Conservation (phyloP, 1,139 yeast genomes). For the Hemisphaericaspora xylanilytica region DNA sequence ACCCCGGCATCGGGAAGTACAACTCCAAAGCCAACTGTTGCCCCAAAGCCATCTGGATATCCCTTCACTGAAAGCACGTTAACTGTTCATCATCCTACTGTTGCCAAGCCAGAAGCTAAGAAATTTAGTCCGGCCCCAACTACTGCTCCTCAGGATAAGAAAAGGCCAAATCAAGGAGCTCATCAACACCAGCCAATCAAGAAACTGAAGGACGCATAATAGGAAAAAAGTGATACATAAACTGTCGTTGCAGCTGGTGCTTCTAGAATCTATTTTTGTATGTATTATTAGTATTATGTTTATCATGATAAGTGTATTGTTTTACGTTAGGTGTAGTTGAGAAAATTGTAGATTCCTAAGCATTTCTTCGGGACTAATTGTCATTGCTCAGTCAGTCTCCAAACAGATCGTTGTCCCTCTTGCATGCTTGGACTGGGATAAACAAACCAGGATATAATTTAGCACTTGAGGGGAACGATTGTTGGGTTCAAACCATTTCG, state of each 20-base stretch:
- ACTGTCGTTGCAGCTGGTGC: neutral
- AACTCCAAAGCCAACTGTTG: slow-evolving; percentile 4
- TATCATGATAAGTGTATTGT: neutral
- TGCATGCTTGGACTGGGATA: too few species aligned
- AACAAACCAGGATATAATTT: too few species aligned
- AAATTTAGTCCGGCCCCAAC: slow-evolving; percentile 11
- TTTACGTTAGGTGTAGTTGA: too few species aligned
- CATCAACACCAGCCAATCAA: slow-evolving; percentile 18
- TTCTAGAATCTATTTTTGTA: too few species aligned
- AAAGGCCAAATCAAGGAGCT: slow-evolving; percentile 15
- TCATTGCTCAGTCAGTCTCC: too few species aligned
- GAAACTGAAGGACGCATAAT: slow-evolving; percentile 16
- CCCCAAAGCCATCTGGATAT: slow-evolving; percentile 18
- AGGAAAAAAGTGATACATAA: too few species aligned
- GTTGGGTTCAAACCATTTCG: too few species aligned
- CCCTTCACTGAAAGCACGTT: slow-evolving; percentile 32
- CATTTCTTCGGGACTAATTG: too few species aligned
- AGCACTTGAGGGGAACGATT: too few species aligned
- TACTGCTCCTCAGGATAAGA: slow-evolving; percentile 7
- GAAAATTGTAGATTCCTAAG: too few species aligned
- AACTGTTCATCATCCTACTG: slow-evolving; percentile 31
- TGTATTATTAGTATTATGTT: slow-evolving; percentile 2
- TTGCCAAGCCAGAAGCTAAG: slow-evolving; percentile 13
- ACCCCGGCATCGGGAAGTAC: slow-evolving; percentile 3
- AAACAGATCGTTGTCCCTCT: too few species aligned